phyloP scores from a whole-genome alignment of 2,329 filamentous ascomycete genomes.

The Chrysoporthe deuterocubensis region DNA sequence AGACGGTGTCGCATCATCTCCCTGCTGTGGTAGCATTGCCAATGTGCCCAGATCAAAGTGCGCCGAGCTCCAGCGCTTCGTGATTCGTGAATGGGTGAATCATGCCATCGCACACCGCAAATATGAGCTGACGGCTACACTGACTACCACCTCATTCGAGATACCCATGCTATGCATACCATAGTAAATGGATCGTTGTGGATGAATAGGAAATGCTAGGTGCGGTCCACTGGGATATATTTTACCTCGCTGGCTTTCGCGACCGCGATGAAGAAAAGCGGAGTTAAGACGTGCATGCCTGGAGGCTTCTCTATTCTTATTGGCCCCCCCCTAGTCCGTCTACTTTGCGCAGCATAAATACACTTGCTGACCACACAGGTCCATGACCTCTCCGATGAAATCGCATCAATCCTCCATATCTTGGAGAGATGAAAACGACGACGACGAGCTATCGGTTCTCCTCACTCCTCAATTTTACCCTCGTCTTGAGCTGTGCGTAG shows the following conservation, averaged over 20 bases:
- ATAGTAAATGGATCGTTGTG: not conserved
- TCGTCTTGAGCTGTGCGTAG: not conserved
- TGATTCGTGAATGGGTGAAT: not conserved
- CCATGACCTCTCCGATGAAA: not conserved
- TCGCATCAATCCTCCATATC: not conserved
- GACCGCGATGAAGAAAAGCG: not conserved
- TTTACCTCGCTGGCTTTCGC: not conserved
- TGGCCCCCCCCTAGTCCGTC: too few relatives aligned
- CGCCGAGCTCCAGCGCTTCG: not conserved
- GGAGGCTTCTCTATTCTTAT: not conserved
- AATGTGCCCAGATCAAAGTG: not conserved
- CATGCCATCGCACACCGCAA: not conserved
- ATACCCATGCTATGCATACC: not conserved
- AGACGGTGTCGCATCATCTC: not conserved
- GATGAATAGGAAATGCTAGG: not conserved
- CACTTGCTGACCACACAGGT: not conserved
- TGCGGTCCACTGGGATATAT: not conserved
- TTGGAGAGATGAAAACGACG: not conserved
- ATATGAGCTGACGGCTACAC: not conserved
- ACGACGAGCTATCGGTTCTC: not conserved
- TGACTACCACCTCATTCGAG: not conserved
- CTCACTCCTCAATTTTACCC: not conserved
- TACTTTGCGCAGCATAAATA: not conserved
- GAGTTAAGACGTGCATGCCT: not conserved
- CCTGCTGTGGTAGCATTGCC: constrained; percentile 5